These are phyloP conservation scores for Clavispora santaluciae DNA, from an alignment of 805 yeast genomes.

Conservation along the genomic window DNA sequence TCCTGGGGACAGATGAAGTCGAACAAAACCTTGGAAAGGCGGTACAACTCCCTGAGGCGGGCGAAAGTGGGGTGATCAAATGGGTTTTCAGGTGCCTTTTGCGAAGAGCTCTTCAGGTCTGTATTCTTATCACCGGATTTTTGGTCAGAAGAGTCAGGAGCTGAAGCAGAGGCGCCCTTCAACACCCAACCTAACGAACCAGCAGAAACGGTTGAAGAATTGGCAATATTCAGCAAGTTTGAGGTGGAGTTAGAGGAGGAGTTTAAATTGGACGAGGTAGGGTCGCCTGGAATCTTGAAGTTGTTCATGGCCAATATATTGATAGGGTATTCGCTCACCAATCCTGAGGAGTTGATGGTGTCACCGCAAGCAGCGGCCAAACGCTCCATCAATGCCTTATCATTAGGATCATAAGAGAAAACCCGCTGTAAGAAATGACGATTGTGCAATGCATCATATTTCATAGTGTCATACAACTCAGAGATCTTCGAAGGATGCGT, in stretches of 20 bases:
- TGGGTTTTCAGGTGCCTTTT: conserved; percentile 25
- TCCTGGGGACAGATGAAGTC: conserved; percentile 99
- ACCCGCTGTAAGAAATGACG: conserved; percentile 81
- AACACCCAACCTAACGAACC: conserved; percentile 76
- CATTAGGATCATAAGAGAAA: conserved; percentile 58
- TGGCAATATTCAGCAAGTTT: conserved; percentile 18
- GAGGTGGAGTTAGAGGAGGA: conserved; percentile 20
- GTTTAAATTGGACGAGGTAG: conserved; percentile 14
- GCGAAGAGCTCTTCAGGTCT: conserved; percentile 4
- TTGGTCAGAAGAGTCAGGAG: conserved; percentile 11
- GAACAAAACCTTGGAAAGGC: conserved; percentile 86
- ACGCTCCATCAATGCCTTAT: conserved; percentile 28
- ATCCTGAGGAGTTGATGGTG: conserved; percentile 44
- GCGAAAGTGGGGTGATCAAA: conserved; percentile 80
- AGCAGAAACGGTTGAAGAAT: conserved; percentile 35
- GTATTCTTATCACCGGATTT: conserved; percentile 7
- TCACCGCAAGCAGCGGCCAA: conserved; percentile 40
- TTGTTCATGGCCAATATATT: conserved; percentile 72
- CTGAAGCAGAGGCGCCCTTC: conserved; percentile 33
- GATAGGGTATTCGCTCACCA: conserved; percentile 69
- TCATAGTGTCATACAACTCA: conserved; percentile 97
- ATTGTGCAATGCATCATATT: conserved; percentile 95
- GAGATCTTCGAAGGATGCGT: conserved; percentile 97
- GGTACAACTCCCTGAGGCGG: conserved; percentile 79
- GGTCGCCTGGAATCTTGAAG: conserved; percentile 53